Evolutionary conservation across 108 stramenopile genomes (phyloP).

Genomic region (Pseudonitzschia multiseries): DNA sequence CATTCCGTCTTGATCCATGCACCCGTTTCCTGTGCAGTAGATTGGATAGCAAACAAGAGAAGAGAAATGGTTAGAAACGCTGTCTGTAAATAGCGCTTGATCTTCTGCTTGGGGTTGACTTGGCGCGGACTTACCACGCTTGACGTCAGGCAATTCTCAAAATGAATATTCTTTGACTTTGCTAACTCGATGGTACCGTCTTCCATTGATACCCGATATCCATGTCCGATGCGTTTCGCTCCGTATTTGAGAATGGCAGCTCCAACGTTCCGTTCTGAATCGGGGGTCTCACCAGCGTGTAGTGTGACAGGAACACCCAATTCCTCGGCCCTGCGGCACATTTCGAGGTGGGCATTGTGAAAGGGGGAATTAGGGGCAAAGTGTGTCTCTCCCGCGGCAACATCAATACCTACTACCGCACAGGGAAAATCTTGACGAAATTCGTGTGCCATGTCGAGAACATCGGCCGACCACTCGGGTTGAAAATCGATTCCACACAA

Average conservation of each 20-base stretch:
- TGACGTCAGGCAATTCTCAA: conserved; percentile 71
- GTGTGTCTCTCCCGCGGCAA: conserved; percentile 77
- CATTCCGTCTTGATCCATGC: conserved; percentile 45
- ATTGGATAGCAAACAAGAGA: not conserved
- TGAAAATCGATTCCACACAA: conserved; percentile 63
- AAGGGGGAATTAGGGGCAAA: conserved; percentile 48
- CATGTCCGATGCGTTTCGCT: conserved; percentile 72
- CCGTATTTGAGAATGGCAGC: conserved; percentile 56
- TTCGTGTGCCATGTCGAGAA: conserved; percentile 48
- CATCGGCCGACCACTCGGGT: conserved; percentile 64
- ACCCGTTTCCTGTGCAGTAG: conserved; percentile 22
- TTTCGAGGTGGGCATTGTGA: conserved; percentile 47
- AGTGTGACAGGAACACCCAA: conserved; percentile 56
- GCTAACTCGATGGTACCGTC: conserved; percentile 44
- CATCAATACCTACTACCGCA: conserved; percentile 66
- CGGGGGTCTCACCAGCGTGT: conserved; percentile 60
- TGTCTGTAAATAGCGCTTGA: not conserved
- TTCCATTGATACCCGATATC: conserved; percentile 44
- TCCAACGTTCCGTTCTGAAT: conserved; percentile 50
- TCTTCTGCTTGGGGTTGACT: no score
- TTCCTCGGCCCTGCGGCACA: conserved; percentile 52
- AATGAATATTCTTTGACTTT: conserved; percentile 42
- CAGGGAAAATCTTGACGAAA: conserved; percentile 51
- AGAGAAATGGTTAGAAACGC: not conserved
- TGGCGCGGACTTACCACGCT: conserved; percentile 20